Evolutionary conservation across 352 stramenopile genomes (phyloP), one percentile per base, ranked within the genome.

Genomic region (Phytophthora tubulina): DNA sequence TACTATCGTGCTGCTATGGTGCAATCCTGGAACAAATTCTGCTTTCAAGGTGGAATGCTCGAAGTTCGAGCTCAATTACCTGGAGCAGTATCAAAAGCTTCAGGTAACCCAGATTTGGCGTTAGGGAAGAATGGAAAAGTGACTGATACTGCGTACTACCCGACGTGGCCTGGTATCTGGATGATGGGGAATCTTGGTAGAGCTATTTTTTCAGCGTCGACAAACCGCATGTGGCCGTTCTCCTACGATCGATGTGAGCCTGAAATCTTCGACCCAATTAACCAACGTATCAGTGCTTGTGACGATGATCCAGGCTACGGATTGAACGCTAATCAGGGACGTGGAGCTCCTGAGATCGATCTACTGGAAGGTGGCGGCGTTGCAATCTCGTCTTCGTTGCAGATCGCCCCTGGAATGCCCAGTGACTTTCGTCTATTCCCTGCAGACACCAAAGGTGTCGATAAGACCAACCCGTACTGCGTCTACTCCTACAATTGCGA

Each of bases 191-290:
- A 99, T 80, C 78, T 99, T 3, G 96, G 95, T 13, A 75, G 97
- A 41, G 95, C 97, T 3, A 98, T 98, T 10, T 99, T 99, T 71
- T 97, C 96, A 31, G 88, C 79, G 0, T 97, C 88, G 0, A 98
- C 94, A 5, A 97, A 97, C 67, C 94, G 96, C 70, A 95, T 99
- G 70, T 99, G 97, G 97, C 97, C 97, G 0, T 99, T 96, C 83
- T 98, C 89, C 50, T 99, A 98, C 72, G 76, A 99, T 68, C 78
- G 77, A 46, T 99, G 97, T 63, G 87, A 99, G 56, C 70, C 78
- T 0, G 67, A 81, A 1, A 41, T 86, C n/a, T 90, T 93, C 38
- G 79, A 76, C 13, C 63, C 78, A 0, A 70, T 27, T 13, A 92
- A 92, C 71, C 88, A 95, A 41, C 81, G 84, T 3, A 95, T 95